phyloP scores from a whole-genome alignment of 495 filamentous ascomycete species.

The Chaetomium cochliodes region DNA sequence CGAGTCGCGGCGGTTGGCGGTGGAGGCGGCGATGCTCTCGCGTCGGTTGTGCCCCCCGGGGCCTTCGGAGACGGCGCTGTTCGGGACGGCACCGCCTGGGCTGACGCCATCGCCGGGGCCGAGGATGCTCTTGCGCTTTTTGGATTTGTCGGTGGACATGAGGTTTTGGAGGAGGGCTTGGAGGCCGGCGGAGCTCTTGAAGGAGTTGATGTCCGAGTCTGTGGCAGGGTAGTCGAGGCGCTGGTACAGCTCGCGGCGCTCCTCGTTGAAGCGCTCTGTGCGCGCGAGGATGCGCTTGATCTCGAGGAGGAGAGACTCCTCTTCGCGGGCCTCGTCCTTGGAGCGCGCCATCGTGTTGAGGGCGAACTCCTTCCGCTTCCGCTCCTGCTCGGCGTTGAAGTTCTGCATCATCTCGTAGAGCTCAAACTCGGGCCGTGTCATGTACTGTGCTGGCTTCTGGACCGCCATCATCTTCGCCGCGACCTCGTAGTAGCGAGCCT shows the following conservation, averaged over 20 bases:
- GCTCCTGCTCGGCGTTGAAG: constrained; percentile 77
- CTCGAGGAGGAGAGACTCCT: constrained; percentile 82
- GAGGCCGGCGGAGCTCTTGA: constrained; percentile 76
- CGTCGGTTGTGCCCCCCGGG: constrained; percentile 44
- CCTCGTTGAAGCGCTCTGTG: constrained; percentile 77
- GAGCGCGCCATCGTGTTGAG: constrained; percentile 72
- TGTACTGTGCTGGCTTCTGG: constrained; percentile 75
- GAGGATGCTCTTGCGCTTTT: constrained; percentile 67
- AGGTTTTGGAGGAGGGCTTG: constrained; percentile 77
- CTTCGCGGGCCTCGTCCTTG: constrained; percentile 85
- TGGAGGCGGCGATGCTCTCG: constrained; percentile 50
- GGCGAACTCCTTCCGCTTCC: constrained; percentile 77
- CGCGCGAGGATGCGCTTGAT: constrained; percentile 83
- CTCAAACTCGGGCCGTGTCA: constrained; percentile 78
- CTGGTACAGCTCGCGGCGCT: constrained; percentile 85
- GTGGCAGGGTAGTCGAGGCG: constrained; percentile 77
- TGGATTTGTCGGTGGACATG: constrained; percentile 74
- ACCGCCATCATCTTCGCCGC: constrained; percentile 82
- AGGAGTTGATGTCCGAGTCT: constrained; percentile 64
- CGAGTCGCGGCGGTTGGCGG: constrained; percentile 47
- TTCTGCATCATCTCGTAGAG: constrained; percentile 79
- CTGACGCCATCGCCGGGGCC: constrained; percentile 50
- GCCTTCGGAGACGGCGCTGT: constrained; percentile 37
- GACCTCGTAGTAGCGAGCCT: constrained; percentile 83
- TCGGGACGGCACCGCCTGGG: constrained; percentile 38